A percentile compares a stretch with the other conserved stretches of the same genome.
phyloP scores from a whole-genome alignment of 2,329 filamentous ascomycete genomes.

The Peltaster fructicola region DNA sequence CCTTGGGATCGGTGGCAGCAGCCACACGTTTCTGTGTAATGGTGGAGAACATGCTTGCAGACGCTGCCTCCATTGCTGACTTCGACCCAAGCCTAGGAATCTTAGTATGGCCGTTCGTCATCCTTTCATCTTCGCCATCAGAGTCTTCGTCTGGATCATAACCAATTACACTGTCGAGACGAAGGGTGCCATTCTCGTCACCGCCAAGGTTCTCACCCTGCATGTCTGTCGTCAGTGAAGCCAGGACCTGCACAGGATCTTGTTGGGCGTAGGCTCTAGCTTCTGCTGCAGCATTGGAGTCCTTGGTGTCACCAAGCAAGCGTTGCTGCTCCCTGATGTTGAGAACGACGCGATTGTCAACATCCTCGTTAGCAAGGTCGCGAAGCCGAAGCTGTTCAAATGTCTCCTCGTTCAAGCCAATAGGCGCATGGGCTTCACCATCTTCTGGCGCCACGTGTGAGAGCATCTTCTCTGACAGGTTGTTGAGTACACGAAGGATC shows the following conservation, averaged over 20 bases:
- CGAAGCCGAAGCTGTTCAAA: constrained; percentile 59
- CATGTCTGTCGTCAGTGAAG: constrained; percentile 45
- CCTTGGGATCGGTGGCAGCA: constrained; percentile 10
- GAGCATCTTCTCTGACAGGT: constrained; percentile 83
- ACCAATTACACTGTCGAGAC: constrained; percentile 45
- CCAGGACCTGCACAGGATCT: constrained; percentile 50
- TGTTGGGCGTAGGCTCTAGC: constrained; percentile 49
- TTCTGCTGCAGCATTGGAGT: constrained; percentile 26
- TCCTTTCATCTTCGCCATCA: constrained; percentile 29
- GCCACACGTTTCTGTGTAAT: constrained; percentile 2
- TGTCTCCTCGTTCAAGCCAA: constrained; percentile 52
- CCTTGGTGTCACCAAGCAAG: constrained; percentile 42
- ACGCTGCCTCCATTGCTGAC: constrained; percentile 28
- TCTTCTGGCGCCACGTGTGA: constrained; percentile 70
- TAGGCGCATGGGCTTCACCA: constrained; percentile 44
- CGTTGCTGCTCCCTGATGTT: constrained; percentile 76
- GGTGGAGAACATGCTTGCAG: constrained; percentile 25
- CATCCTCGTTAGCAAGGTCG: constrained; percentile 58
- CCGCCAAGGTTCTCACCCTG: constrained; percentile 23
- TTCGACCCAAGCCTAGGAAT: constrained; percentile 20
- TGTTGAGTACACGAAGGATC: constrained; percentile 78
- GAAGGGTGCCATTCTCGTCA: constrained; percentile 17
- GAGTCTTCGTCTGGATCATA: constrained; percentile 48
- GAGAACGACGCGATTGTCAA: constrained; percentile 63
- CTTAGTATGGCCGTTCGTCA: constrained; percentile 14